These are phyloP conservation scores for Kazachstania sp. DNA, from an alignment of 1,139 yeast genomes.

Conservation along the genomic window DNA sequence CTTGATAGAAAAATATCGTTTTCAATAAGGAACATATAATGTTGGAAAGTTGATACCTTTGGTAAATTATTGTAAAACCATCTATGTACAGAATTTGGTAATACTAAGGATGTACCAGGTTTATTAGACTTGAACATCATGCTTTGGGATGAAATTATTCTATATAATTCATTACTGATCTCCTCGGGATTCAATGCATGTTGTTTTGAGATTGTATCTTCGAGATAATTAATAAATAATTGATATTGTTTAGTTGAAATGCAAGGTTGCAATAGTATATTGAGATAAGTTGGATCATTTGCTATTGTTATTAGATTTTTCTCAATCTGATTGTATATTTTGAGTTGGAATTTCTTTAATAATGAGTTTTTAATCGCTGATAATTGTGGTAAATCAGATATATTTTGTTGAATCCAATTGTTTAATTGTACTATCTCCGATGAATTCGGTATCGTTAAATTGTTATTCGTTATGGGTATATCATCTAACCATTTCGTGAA, in stretches of 20 bases:
- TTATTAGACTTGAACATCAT: neutral
- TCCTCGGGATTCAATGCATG: too few relatives aligned
- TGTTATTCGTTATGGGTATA: too few relatives aligned
- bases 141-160: slow-evolving; percentile 2
- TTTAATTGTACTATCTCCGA: too few relatives aligned
- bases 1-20: slow-evolving; percentile 18
- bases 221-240: neutral
- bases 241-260: neutral
- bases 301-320: neutral
- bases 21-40: slow-evolving; percentile 22
- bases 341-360: neutral
- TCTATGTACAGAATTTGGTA: slow-evolving; percentile 21
- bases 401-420: too few relatives aligned
- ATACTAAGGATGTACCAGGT: slow-evolving; percentile 4
- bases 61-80: slow-evolving; percentile 23
- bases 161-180: slow-evolving; percentile 1
- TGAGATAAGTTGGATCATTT: neutral
- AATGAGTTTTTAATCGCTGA: neutral
- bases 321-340: neutral
- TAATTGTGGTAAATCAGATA: too few relatives aligned
- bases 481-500: too few relatives aligned
- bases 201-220: too few relatives aligned
- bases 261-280: neutral
- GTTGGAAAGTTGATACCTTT: slow-evolving; percentile 15
- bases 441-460: too few relatives aligned